Conservation (phyloP, 345 rosid species). For the Cochlearia excelsa region DNA sequence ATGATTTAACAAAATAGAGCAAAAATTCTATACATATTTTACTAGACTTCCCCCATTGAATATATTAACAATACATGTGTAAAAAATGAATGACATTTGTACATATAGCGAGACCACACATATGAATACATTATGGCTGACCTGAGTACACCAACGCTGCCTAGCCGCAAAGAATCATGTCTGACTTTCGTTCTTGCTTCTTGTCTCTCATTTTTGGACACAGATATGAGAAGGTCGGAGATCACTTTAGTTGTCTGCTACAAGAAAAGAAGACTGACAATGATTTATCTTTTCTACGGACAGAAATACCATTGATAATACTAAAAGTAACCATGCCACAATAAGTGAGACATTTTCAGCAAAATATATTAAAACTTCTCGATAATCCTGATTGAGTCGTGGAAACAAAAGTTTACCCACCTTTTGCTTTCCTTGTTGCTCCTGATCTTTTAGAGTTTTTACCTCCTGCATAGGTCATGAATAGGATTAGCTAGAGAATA, state of each 20-base stretch:
- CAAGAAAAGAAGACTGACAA: conserved; percentile 23
- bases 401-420: conserved; percentile 36
- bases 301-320: conserved; percentile 7
- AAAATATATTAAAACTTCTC: conserved; percentile 6
- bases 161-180: conserved; percentile 94
- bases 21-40: conserved; percentile 6
- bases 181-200: conserved; percentile 97
- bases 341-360: conserved; percentile 3
- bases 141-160: conserved; percentile 98
- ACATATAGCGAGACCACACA: conserved; percentile 6
- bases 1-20: not conserved
- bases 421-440: conserved; percentile 91
- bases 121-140: conserved; percentile 30
- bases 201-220: conserved; percentile 94
- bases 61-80: conserved; percentile 6
- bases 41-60: not conserved
- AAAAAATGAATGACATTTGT: not conserved
- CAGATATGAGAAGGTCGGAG: conserved; percentile 91
- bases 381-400: not conserved
- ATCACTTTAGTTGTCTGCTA: conserved; percentile 85
- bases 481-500: conserved; percentile 15
- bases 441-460: conserved; percentile 76
- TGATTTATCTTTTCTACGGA: conserved; percentile 11
- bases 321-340: conserved; percentile 19
- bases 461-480: conserved; percentile 58